Conservation (phyloP, 164 flowering plant genomes). For the Kingdonia uniflora region DNA sequence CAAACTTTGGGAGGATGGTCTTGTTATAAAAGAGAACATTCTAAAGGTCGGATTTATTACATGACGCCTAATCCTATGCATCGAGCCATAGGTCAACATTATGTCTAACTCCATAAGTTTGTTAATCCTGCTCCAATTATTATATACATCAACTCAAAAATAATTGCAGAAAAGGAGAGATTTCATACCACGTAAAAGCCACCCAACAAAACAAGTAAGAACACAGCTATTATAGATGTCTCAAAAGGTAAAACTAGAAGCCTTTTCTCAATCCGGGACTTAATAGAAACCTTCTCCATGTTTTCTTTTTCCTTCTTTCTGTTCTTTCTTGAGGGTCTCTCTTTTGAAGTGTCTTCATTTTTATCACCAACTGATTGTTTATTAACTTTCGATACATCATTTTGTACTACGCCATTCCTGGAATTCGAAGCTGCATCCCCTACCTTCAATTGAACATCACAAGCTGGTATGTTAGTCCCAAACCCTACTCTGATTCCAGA, state of each 20-base stretch:
- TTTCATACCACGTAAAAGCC: constrained; percentile 89
- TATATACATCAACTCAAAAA: neutral
- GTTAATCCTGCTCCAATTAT: too few species aligned
- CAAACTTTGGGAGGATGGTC: too few species aligned
- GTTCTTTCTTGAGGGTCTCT: constrained; percentile 54
- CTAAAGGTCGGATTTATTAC: too few species aligned
- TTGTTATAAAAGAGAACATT: too few species aligned
- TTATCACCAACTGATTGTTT: constrained; percentile 24
- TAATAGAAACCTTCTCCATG: constrained; percentile 41
- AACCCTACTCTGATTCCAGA: neutral
- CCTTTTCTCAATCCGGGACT: constrained; percentile 44
- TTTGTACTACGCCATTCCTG: constrained; percentile 22
- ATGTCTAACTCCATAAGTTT: too few species aligned
- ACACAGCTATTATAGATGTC: constrained; percentile 57
- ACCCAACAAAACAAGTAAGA: constrained; percentile 75
- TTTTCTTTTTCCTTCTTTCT: constrained; percentile 79
- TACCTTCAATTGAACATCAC: constrained; percentile 41
- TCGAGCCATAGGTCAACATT: too few species aligned
- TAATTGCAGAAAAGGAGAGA: constrained; percentile 4
- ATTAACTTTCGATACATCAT: constrained; percentile 35
- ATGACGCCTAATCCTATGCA: too few species aligned
- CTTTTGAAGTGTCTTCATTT: constrained; percentile 52
- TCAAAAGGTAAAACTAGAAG: constrained; percentile 79
- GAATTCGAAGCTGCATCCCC: constrained; percentile 35
- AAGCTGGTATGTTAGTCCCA: constrained; percentile 11